A percentile compares a stretch with the other conserved stretches of the same genome.
Conservation (phyloP, 2,329 filamentous ascomycete species). For the Neoarthrinium moseri region DNA sequence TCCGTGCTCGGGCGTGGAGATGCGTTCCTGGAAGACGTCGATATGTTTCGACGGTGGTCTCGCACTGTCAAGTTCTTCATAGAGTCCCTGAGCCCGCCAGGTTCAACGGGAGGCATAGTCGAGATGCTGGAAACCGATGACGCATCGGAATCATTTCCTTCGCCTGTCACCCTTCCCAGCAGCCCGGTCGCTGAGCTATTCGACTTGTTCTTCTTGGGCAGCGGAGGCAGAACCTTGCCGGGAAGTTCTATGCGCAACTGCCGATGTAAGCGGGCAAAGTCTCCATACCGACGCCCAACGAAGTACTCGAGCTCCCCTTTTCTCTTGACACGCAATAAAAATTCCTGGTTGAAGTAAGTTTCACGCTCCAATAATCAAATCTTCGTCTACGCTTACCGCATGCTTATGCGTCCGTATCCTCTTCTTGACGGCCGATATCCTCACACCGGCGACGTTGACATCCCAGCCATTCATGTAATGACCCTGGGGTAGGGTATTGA, state of each 20-base stretch:
- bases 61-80: constrained; percentile 42
- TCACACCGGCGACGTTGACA: constrained; percentile 88
- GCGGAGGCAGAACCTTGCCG: constrained; percentile 80
- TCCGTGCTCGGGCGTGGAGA: constrained; percentile 45
- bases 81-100: constrained; percentile 28
- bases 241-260: constrained; percentile 80
- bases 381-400: constrained; percentile 58
- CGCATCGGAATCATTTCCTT: constrained; percentile 69
- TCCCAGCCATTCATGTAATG: constrained; percentile 96
- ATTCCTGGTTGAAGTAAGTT: constrained; percentile 61
- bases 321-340: constrained; percentile 81
- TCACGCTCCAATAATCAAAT: neutral
- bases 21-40: constrained; percentile 31
- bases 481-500: constrained; percentile 85
- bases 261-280: constrained; percentile 80
- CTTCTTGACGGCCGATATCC: constrained; percentile 76
- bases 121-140: constrained; percentile 81
- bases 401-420: constrained; percentile 90
- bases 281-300: constrained; percentile 82
- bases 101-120: constrained; percentile 45
- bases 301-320: constrained; percentile 74
- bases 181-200: constrained; percentile 64
- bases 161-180: constrained; percentile 46
- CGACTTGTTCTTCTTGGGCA: constrained; percentile 90
- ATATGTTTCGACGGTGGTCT: constrained; percentile 37